Conservation (phyloP, 208 protist genomes). For the Leishmania braziliensis region DNA sequence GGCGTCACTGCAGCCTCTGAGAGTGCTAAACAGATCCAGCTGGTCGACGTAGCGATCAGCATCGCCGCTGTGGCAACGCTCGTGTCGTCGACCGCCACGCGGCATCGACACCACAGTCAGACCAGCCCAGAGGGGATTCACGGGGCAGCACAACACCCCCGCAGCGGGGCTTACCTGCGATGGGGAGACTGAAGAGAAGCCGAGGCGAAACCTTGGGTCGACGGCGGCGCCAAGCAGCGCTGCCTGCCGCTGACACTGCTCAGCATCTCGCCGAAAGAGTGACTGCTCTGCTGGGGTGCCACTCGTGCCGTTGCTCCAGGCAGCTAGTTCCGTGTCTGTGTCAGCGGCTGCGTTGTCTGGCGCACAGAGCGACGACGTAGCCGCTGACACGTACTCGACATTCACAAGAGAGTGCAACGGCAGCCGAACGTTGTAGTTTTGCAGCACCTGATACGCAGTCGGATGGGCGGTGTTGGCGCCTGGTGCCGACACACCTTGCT, state of each 20-base stretch:
- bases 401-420: slow-evolving; percentile 74
- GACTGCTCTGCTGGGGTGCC: neutral
- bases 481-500: neutral
- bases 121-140: slow-evolving; percentile 21
- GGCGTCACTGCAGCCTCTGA: neutral
- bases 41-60: neutral
- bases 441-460: slow-evolving; percentile 15
- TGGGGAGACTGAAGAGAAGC: slow-evolving; percentile 16
- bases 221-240: slow-evolving; percentile 18
- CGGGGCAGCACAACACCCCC: slow-evolving; percentile 18
- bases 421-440: slow-evolving; percentile 48
- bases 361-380: slow-evolving; percentile 35
- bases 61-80: slow-evolving; percentile 16
- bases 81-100: slow-evolving; percentile 10
- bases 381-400: slow-evolving; percentile 82
- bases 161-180: neutral
- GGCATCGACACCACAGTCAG: slow-evolving; percentile 25
- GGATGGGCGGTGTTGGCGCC: neutral
- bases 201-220: slow-evolving; percentile 21
- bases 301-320: neutral
- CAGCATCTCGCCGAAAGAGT: slow-evolving; percentile 13
- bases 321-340: neutral
- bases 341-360: neutral
- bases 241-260: slow-evolving; percentile 8
- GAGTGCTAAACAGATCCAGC: neutral